Base-by-base conservation (phyloP, 2,329 filamentous ascomycete genomes). In the Dactylellina haptotyla region DNA sequence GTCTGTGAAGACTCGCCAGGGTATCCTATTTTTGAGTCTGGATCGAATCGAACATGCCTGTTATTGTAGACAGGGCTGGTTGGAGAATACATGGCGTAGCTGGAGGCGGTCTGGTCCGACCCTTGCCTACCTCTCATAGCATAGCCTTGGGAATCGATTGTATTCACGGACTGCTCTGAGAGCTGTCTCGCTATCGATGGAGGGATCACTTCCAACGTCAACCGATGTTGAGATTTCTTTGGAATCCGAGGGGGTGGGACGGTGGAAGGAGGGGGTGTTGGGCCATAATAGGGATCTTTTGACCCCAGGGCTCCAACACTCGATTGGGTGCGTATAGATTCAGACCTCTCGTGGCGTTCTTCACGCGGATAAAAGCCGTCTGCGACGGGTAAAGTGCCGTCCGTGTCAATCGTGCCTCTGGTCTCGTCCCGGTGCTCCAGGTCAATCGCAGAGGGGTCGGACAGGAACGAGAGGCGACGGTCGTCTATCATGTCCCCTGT, bases 91-190 rank as follows among this genome's bases (percentile, higher is more conserved):
- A 73, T 65, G 18, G 69, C 69, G 23, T 46, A 73, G 30, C 61
- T 61, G 20, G 69, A 73, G n/a, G 69, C 69, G 6, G 69, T 73
- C 14, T 73, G 61, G 26, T 57, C 48, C 4, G 69, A 73, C 16
- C 41, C 46, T 12, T 63, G 69, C 14, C 61, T 50, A 12, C 25
- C 26, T 50, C 45, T 62, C 20, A 57, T 46, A 14, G 41, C n/a
- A 28, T 26, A 26, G 16, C 14, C 32, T 45, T 58, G 43, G 53
- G 39, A 50, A n/a, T 39, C 20, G 8, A 30, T 37, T 8, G 66
- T 26, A 9, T 71, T 51, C 5, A 53, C 26, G 8, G 48, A 53
- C 39, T 69, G 64, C 37, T 23, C 57, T 9, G 64, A 69, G 26
- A 25, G 26, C 26, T 58, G 63, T 9, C 56, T 51, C 25, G 56